Evolutionary conservation across 257 asterid genomes (phyloP).

Genomic region (Leptodermis oblonga): DNA sequence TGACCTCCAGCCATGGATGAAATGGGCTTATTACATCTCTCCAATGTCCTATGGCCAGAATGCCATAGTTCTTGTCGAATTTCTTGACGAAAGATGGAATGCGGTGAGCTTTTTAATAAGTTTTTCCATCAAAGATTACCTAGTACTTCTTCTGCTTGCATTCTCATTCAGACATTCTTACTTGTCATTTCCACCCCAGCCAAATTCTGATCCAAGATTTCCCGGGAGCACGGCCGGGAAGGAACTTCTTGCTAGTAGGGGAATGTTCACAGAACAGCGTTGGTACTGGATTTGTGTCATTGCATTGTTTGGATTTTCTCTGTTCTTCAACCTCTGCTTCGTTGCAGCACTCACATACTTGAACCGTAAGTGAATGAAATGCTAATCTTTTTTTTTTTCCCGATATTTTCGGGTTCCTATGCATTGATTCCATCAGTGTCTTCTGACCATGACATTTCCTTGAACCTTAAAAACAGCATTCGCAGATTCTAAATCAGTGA

Average conservation of each 20-base stretch:
- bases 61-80: conserved; percentile 78
- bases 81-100: conserved; percentile 79
- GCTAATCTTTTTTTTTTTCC: conserved; percentile 20
- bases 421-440: conserved; percentile 1
- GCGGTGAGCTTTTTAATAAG: conserved; percentile 41
- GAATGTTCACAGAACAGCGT: conserved; percentile 71
- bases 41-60: conserved; percentile 90
- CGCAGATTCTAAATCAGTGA: conserved; percentile 57
- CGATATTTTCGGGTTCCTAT: conserved; percentile 15
- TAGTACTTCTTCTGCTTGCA: not conserved
- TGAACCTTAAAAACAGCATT: conserved; percentile 47
- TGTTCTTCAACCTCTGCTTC: conserved; percentile 74
- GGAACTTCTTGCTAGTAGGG: conserved; percentile 82
- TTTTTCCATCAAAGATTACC: not conserved
- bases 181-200: conserved; percentile 73
- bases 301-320: conserved; percentile 80
- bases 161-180: conserved; percentile 29
- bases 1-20: conserved; percentile 77
- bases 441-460: conserved; percentile 11
- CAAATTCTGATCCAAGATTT: conserved; percentile 50
- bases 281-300: conserved; percentile 77
- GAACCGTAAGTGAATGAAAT: conserved; percentile 45
- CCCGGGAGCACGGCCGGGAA: conserved; percentile 69
- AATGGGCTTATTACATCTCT: conserved; percentile 74
- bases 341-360: conserved; percentile 66